Conservation (phyloP, 225 moss, liverwort and hornwort species). For the Bryoerythrophyllum caledonicum region DNA sequence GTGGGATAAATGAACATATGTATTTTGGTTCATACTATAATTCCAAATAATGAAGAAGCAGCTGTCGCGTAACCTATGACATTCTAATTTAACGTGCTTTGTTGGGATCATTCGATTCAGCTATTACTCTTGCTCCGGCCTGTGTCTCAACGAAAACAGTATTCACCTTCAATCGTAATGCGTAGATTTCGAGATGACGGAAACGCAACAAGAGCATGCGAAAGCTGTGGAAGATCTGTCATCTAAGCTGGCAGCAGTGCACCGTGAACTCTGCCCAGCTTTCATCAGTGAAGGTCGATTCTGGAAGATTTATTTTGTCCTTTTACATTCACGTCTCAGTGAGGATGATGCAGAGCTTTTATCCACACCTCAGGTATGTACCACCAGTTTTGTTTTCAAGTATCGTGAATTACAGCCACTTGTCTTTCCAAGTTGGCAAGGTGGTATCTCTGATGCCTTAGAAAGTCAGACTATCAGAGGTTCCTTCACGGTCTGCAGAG, state of each 20-base stretch:
- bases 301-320: conserved; percentile 93
- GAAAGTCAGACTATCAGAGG: not conserved
- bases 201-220: conserved; percentile 68
- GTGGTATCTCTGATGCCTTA: not conserved
- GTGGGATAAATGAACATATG: no score
- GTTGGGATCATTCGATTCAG: conserved; percentile 4
- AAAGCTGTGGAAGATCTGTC: conserved; percentile 65
- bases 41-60: not conserved
- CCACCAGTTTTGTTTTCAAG: not conserved
- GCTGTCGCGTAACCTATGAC: not conserved
- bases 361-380: conserved; percentile 71
- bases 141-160: conserved; percentile 4
- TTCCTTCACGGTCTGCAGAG: conserved; percentile 13
- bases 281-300: conserved; percentile 72
- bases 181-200: conserved; percentile 73
- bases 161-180: not conserved
- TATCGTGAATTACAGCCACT: conserved; percentile 5
- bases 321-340: conserved; percentile 82
- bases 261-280: conserved; percentile 81
- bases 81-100: conserved; percentile 1
- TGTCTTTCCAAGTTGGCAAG: conserved; percentile 15
- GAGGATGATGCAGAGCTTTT: conserved; percentile 71
- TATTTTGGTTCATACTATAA: not conserved
- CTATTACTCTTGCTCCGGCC: not conserved
- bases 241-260: conserved; percentile 72